These are phyloP conservation scores for Prunus mongolica DNA, from an alignment of 306 rosid species.

Conservation along the genomic window DNA sequence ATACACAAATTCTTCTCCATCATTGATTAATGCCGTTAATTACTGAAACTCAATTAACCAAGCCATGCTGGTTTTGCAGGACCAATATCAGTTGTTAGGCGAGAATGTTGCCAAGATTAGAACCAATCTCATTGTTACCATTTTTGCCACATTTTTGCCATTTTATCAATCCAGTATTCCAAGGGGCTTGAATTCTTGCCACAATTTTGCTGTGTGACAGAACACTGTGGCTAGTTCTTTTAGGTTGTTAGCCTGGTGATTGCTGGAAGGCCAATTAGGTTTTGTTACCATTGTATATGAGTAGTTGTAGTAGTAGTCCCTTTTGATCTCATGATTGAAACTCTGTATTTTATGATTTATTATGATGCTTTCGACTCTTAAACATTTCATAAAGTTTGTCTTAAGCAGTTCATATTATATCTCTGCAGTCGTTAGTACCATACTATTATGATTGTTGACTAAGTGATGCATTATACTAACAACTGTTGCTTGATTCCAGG, in stretches of 20 bases:
- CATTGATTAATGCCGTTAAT: not conserved
- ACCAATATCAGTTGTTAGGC: conserved; percentile 74
- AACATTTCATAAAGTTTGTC: not conserved
- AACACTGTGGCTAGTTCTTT: not conserved
- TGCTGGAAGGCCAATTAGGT: not conserved
- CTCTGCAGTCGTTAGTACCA: not conserved
- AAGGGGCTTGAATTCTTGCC: not conserved
- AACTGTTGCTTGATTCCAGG: conserved; percentile 44
- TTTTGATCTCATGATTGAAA: not conserved
- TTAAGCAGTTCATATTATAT: not conserved
- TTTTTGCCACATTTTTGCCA: too few relatives aligned
- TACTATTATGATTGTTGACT: conserved; percentile 12
- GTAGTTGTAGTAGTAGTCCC: not conserved
- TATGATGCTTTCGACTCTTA: not conserved
- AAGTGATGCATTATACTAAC: not conserved
- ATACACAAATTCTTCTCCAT: not conserved
- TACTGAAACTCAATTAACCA: not conserved
- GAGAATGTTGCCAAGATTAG: conserved; percentile 94
- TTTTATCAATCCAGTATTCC: too few relatives aligned
- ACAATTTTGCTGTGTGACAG: too few relatives aligned
- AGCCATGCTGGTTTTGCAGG: conserved; percentile 21
- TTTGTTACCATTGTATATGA: not conserved
- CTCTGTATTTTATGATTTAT: not conserved
- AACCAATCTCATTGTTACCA: conserved; percentile 46
- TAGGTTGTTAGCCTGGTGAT: not conserved